phyloP scores from a whole-genome alignment of 352 stramenopile genomes.

The Phytopythium ostracodes region DNA sequence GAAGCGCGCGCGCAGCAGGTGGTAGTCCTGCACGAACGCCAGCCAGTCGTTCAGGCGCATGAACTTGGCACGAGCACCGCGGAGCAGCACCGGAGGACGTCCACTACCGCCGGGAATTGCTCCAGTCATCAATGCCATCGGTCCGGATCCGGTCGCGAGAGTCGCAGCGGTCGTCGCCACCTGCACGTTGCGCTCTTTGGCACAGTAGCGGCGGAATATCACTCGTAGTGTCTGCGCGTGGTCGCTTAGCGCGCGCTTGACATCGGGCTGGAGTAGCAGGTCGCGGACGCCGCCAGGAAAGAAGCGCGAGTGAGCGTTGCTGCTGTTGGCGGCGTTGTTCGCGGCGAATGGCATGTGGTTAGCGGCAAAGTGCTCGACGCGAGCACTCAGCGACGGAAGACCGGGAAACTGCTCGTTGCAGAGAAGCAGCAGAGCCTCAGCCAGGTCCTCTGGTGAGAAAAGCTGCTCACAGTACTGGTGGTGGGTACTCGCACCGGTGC shows the following conservation, averaged over 20 bases:
- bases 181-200: constrained; percentile 50
- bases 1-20: constrained; percentile 54
- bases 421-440: constrained; percentile 59
- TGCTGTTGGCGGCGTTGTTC: constrained; percentile 23
- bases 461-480: constrained; percentile 43
- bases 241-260: constrained; percentile 53
- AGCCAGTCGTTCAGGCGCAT: constrained; percentile 69
- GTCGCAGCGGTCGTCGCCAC: constrained; percentile 10
- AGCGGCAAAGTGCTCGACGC: constrained; percentile 54
- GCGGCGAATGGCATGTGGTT: constrained; percentile 47
- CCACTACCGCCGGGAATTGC: too few relatives aligned
- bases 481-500: neutral
- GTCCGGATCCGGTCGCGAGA: constrained; percentile 15
- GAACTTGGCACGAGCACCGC: constrained; percentile 41
- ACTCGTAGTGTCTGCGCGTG: constrained; percentile 51
- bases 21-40: constrained; percentile 69
- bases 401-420: constrained; percentile 78
- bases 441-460: constrained; percentile 58
- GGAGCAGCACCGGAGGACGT: neutral
- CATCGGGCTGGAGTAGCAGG: constrained; percentile 45
- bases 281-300: constrained; percentile 43
- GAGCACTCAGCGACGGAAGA: constrained; percentile 41
- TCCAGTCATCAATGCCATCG: neutral
- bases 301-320: constrained; percentile 1
- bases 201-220: constrained; percentile 74